A percentile compares a stretch with the other conserved stretches of the same genome.
phyloP scores from a whole-genome alignment of 129 eudicot genomes.

The Saposhnikovia divaricata region DNA sequence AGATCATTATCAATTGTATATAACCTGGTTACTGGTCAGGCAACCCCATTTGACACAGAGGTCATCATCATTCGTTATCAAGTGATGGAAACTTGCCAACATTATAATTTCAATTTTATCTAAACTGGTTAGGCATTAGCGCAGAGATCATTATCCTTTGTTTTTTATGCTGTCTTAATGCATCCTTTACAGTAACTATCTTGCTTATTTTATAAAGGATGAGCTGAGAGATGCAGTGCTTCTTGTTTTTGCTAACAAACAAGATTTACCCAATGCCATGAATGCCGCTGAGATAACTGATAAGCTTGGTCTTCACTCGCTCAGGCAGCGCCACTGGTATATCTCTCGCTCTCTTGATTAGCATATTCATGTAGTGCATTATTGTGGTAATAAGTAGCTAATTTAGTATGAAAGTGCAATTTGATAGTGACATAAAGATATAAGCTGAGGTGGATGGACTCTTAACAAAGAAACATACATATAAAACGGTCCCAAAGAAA shows the following conservation, averaged over 20 bases:
- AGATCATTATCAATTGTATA: background rate
- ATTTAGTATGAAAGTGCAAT: background rate
- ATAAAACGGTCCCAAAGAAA: too few species aligned
- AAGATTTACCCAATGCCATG: constrained; percentile 39
- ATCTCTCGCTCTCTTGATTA: background rate
- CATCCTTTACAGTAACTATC: background rate
- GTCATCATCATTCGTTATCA: background rate
- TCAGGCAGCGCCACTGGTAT: constrained; percentile 36
- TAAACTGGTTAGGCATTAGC: too few species aligned
- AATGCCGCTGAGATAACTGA: constrained; percentile 36
- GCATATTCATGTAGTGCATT: background rate
- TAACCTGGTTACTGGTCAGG: background rate
- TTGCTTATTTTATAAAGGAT: constrained; percentile 12
- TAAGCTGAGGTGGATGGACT: too few species aligned
- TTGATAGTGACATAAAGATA: too few species aligned
- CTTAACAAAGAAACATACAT: too few species aligned
- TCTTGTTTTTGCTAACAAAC: constrained; percentile 38
- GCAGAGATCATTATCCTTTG: background rate
- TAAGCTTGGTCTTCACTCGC: constrained; percentile 32
- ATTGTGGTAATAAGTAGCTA: background rate
- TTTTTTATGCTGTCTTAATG: background rate
- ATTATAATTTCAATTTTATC: background rate
- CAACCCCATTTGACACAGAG: background rate
- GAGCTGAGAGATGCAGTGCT: constrained; percentile 32
- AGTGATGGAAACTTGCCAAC: background rate